These are phyloP conservation scores for Plantago ovata DNA, from an alignment of 257 asterid species.

Conservation along the genomic window DNA sequence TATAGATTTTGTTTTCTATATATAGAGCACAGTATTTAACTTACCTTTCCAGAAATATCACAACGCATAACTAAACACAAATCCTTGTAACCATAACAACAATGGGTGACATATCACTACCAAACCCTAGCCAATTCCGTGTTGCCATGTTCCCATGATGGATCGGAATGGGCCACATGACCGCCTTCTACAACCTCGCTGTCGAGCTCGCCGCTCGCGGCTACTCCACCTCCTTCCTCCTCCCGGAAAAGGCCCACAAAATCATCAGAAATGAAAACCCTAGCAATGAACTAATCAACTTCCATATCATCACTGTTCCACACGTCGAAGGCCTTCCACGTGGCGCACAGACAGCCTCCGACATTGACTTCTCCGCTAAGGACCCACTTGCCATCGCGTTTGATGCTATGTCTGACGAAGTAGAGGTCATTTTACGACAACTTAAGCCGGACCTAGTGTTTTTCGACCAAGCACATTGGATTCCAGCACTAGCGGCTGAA, in stretches of 20 bases:
- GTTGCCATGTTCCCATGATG: slow-evolving; percentile 88
- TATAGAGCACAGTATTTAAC: too few relatives aligned
- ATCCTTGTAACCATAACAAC: too few relatives aligned
- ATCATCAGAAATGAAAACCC: slow-evolving; percentile 28
- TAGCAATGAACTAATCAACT: slow-evolving; percentile 31
- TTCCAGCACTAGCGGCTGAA: slow-evolving; percentile 41
- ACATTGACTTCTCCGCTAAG: slow-evolving; percentile 46
- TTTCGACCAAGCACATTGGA: slow-evolving; percentile 69
- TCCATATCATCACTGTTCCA: slow-evolving; percentile 51
- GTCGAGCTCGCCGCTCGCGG: slow-evolving; percentile 66
- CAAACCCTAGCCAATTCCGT: slow-evolving; percentile 33
- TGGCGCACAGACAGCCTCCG: slow-evolving; percentile 83
- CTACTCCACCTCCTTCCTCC: slow-evolving; percentile 47
- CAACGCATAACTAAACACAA: too few relatives aligned
- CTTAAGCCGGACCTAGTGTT: slow-evolving; percentile 56
- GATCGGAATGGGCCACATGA: slow-evolving; percentile 83
- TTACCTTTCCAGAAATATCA: too few relatives aligned
- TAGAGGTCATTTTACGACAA: slow-evolving; percentile 25
- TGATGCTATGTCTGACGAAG: slow-evolving; percentile 45
- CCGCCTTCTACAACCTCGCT: slow-evolving; percentile 70
- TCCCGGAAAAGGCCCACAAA: slow-evolving; percentile 49
- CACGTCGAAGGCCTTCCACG: slow-evolving; percentile 64
- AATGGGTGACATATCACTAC: background rate
- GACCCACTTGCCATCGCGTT: slow-evolving; percentile 59
- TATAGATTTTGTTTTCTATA: too few relatives aligned